These are phyloP conservation scores for Mycena albidolilacea DNA, from an alignment of 768 basidiomycete species.

Conservation along the genomic window DNA sequence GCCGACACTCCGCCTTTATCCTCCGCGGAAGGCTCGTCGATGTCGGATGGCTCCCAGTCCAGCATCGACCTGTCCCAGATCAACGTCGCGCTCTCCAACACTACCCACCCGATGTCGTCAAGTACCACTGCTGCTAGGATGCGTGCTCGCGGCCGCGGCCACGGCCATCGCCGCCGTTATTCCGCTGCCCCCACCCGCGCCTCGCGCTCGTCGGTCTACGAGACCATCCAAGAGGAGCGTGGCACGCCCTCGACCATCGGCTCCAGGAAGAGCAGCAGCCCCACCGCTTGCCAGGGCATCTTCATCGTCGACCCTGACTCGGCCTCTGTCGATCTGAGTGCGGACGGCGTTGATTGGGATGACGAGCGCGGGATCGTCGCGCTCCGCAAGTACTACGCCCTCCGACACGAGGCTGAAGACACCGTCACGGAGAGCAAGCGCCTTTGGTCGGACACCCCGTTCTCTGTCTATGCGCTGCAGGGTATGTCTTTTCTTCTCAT, in stretches of 20 bases:
- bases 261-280: no score
- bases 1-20: no score
- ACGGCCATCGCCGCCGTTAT: conserved; percentile 80
- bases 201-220: conserved; percentile 49
- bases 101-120: no score
- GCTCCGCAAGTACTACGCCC: conserved; percentile 73
- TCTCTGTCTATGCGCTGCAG: conserved; percentile 80
- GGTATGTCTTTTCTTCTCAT: conserved; percentile 60
- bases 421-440: conserved; percentile 78
- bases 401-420: conserved; percentile 49
- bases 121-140: no score
- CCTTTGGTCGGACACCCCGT: conserved; percentile 79
- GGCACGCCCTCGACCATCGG: no score
- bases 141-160: conserved; percentile 44
- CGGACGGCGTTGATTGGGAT: conserved; percentile 67
- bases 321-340: conserved; percentile 60
- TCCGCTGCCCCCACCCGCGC: conserved; percentile 68
- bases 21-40: no score
- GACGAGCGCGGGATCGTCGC: conserved; percentile 76
- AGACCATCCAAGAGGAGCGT: no score
- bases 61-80: no score
- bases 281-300: conserved; percentile 58
- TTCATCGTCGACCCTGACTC: conserved; percentile 73
- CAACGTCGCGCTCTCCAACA: no score
- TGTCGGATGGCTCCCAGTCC: no score